A percentile compares a stretch with the other conserved stretches of the same genome.
These are phyloP conservation scores for Globisporangium paddicum DNA, from an alignment of 352 stramenopile genomes.

Conservation along the genomic window DNA sequence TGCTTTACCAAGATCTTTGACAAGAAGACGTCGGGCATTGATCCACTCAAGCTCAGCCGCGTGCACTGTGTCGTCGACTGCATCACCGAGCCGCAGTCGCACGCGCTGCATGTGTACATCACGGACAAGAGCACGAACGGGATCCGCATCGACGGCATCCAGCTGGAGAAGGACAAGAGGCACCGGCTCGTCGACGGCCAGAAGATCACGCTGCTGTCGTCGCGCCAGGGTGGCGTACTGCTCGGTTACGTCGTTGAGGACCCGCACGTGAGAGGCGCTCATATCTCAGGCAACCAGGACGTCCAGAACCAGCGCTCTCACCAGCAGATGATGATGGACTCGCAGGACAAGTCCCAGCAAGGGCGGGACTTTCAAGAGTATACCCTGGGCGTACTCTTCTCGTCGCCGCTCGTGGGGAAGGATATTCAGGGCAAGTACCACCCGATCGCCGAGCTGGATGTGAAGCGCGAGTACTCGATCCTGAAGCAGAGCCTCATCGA, in stretches of 20 bases:
- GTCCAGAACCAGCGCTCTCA: background rate
- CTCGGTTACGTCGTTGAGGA: conserved; percentile 76
- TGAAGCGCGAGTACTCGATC: conserved; percentile 79
- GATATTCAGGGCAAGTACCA: conserved; percentile 87
- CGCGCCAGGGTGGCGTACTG: conserved; percentile 46
- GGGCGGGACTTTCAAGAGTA: conserved; percentile 64
- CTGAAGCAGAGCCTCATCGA: conserved; percentile 74
- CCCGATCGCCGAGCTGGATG: conserved; percentile 85
- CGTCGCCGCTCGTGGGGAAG: conserved; percentile 89
- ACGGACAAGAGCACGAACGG: conserved; percentile 73
- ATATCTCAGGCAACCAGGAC: conserved; percentile 8
- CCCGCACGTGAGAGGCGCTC: conserved; percentile 46
- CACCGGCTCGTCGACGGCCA: conserved; percentile 50
- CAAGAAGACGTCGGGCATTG: conserved; percentile 44
- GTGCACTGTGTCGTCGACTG: conserved; percentile 60
- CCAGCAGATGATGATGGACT: conserved; percentile 18
- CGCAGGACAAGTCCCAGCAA: conserved; percentile 49
- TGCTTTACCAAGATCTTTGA: conserved; percentile 49
- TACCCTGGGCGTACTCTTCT: conserved; percentile 93
- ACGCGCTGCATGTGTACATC: conserved; percentile 46
- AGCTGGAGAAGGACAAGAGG: conserved; percentile 45
- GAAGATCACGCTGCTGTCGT: conserved; percentile 73
- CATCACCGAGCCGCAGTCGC: conserved; percentile 32
- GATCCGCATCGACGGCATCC: conserved; percentile 56
- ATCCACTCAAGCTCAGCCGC: conserved; percentile 61